A percentile compares a stretch with the other conserved stretches of the same genome.
phyloP scores from a whole-genome alignment of 2,329 filamentous ascomycete genomes.

The Calonectria henricotiae region DNA sequence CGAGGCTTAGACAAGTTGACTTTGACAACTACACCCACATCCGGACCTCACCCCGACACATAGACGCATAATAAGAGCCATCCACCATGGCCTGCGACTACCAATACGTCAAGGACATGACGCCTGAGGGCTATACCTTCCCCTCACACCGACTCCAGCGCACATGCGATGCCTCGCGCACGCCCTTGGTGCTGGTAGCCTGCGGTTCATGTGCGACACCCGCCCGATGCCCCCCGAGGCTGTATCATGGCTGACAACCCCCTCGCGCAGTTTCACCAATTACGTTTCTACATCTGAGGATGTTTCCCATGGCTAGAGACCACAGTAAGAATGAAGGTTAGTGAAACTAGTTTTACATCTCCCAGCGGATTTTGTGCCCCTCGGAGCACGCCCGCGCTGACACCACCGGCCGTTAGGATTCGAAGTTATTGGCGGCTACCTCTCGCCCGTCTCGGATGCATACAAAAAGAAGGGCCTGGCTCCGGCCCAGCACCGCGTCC shows the following conservation, averaged over 20 bases:
- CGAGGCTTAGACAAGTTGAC: slow-evolving; percentile 20
- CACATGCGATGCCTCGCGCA: slow-evolving; percentile 69
- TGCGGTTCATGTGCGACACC: slow-evolving; percentile 72
- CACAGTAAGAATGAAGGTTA: slow-evolving; percentile 72
- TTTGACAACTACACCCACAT: slow-evolving; percentile 16
- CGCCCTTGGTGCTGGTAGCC: slow-evolving; percentile 78
- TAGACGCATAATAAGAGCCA: slow-evolving; percentile 18
- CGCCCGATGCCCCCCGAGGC: slow-evolving; percentile 17
- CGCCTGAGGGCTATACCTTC: slow-evolving; percentile 69
- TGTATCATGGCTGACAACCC: slow-evolving; percentile 37
- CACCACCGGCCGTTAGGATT: slow-evolving; percentile 63
- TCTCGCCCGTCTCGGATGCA: slow-evolving; percentile 49
- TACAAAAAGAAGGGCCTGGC: slow-evolving; percentile 61
- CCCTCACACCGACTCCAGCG: slow-evolving; percentile 74
- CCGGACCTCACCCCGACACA: slow-evolving; percentile 32
- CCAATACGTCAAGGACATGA: slow-evolving; percentile 57
- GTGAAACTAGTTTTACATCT: slow-evolving; percentile 24
- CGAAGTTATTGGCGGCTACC: slow-evolving; percentile 86
- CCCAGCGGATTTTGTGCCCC: background rate
- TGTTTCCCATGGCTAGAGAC: slow-evolving; percentile 91
- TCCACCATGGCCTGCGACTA: slow-evolving; percentile 55
- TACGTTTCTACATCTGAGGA: slow-evolving; percentile 84
- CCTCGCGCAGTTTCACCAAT: slow-evolving; percentile 73
- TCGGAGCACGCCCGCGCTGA: slow-evolving; percentile 15
- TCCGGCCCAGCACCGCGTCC: slow-evolving; percentile 58